phyloP scores from a whole-genome alignment of 805 yeast genomes.

The Torulaspora delbrueckii region DNA sequence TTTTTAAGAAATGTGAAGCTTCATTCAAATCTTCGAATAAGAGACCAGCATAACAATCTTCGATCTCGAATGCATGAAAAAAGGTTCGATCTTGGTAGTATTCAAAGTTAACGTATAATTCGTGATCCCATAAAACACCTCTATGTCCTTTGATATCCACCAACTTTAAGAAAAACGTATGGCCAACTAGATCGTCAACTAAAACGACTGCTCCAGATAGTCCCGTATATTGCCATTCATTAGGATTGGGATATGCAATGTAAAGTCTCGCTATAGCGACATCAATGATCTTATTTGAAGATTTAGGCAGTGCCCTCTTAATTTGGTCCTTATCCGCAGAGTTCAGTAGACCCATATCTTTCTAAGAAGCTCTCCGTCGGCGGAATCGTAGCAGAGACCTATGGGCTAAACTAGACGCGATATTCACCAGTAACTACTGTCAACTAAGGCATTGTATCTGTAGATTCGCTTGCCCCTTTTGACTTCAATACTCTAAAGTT shows the following conservation, averaged over 20 bases:
- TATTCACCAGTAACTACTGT: not conserved
- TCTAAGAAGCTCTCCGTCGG: not conserved
- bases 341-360: conserved; percentile 39
- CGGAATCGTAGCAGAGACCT: not conserved
- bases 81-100: conserved; percentile 92
- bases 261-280: conserved; percentile 87
- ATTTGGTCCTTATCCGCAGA: conserved; percentile 79
- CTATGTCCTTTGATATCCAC: conserved; percentile 78
- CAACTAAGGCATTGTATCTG: not conserved
- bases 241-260: conserved; percentile 81
- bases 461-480: conserved; percentile 6
- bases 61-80: conserved; percentile 91
- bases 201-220: conserved; percentile 79
- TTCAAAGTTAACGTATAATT: conserved; percentile 77
- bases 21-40: conserved; percentile 85
- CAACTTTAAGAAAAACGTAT: conserved; percentile 83
- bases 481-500: not conserved
- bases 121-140: conserved; percentile 98
- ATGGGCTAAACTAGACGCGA: not conserved
- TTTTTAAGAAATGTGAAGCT: conserved; percentile 78
- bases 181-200: conserved; percentile 91
- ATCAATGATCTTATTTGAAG: conserved; percentile 80
- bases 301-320: conserved; percentile 83
- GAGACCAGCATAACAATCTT: conserved; percentile 81
- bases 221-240: conserved; percentile 83